Evolutionary conservation across 2,329 filamentous ascomycete genomes (phyloP).

Genomic region (Phialophora verrucosa): DNA sequence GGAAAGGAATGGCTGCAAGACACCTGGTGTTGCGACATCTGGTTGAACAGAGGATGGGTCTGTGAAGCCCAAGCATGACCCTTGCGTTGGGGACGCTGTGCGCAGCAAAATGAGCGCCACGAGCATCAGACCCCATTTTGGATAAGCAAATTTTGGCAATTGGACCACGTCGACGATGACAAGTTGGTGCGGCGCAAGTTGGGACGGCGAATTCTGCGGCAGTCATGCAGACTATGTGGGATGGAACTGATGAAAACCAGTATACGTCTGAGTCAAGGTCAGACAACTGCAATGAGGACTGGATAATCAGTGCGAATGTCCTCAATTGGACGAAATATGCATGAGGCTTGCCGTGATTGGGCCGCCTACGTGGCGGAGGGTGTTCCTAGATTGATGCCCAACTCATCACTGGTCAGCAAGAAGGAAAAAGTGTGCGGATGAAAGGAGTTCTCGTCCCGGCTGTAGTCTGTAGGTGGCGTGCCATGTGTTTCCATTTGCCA

Average conservation of each 20-base stretch:
- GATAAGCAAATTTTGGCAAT: conserved; percentile 25
- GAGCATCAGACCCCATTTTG: conserved; percentile 17
- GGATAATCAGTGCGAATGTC: conserved; percentile 26
- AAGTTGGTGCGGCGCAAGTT: conserved; percentile 22
- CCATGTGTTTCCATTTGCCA: conserved; percentile 20
- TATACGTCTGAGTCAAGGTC: conserved; percentile 28
- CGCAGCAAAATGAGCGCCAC: conserved; percentile 23
- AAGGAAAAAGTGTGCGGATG: conserved; percentile 17
- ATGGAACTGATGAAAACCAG: conserved; percentile 22
- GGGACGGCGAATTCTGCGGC: conserved; percentile 22
- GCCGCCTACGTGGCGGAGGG: conserved; percentile 26
- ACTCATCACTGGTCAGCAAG: conserved; percentile 27
- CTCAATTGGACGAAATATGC: conserved; percentile 31
- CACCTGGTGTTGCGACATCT: conserved; percentile 17
- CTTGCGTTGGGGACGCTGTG: conserved; percentile 18
- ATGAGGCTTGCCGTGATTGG: conserved; percentile 31
- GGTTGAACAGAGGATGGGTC: conserved; percentile 25
- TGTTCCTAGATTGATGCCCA: conserved; percentile 34
- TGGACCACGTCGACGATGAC: conserved; percentile 35
- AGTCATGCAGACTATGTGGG: conserved; percentile 26
- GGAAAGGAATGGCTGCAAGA: conserved; percentile 27
- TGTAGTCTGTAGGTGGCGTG: conserved; percentile 13
- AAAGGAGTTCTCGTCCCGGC: conserved; percentile 12
- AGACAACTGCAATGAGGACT: conserved; percentile 33
- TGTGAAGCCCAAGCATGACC: conserved; percentile 24